Evolutionary conservation across 1,284 basidiomycete genomes (phyloP).

Genomic region (Limonomyces culmigenus): DNA sequence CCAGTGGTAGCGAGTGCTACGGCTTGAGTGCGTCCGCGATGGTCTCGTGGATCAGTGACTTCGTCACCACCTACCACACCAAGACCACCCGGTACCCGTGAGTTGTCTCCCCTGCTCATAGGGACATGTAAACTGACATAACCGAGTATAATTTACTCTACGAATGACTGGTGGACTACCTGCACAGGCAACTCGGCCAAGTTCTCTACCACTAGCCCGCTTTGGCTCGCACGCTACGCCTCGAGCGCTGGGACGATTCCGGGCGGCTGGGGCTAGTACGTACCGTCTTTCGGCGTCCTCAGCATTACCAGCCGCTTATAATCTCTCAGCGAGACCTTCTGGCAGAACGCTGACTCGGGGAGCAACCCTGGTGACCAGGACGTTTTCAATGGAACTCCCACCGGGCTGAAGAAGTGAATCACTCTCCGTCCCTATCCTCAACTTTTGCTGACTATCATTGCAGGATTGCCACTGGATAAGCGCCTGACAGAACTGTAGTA

Average conservation of each 20-base stretch:
- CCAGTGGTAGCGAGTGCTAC: slow-evolving; percentile 34
- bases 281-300: not conserved
- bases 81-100: slow-evolving; percentile 29
- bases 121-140: too few relatives aligned
- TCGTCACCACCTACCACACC: slow-evolving; percentile 43
- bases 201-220: slow-evolving; percentile 31
- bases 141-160: slow-evolving; percentile 53
- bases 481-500: too few relatives aligned
- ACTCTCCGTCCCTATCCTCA: too few relatives aligned
- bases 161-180: slow-evolving; percentile 48
- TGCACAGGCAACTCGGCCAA: slow-evolving; percentile 41
- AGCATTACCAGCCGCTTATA: not conserved
- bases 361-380: slow-evolving; percentile 34
- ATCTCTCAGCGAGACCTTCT: slow-evolving; percentile 33
- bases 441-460: too few relatives aligned
- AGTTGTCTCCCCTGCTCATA: too few relatives aligned
- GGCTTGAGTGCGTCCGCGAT: slow-evolving; percentile 32
- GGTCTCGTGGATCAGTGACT: slow-evolving; percentile 46
- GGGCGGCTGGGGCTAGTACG: slow-evolving; percentile 28
- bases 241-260: slow-evolving; percentile 32
- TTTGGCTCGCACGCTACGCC: slow-evolving; percentile 42
- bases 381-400: slow-evolving; percentile 5
- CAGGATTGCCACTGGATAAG: too few relatives aligned
- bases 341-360: slow-evolving; percentile 41
- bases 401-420: slow-evolving; percentile 3